Conservation (phyloP, 805 yeast genomes). For the Sugiyamaella boreocaroliniensis region DNA sequence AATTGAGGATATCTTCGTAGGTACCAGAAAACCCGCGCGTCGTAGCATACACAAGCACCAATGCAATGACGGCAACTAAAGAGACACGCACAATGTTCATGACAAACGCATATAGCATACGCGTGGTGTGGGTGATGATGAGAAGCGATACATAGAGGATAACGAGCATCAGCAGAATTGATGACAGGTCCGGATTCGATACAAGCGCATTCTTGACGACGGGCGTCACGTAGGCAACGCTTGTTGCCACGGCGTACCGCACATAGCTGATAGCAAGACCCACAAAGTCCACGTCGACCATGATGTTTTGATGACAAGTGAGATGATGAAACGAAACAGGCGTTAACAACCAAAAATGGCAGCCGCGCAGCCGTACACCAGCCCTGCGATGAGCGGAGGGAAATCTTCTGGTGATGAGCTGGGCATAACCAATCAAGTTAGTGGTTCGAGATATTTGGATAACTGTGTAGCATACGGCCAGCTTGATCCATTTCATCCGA, state of each 20-base stretch:
- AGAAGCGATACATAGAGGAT: conserved; percentile 23
- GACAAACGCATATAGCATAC: conserved; percentile 21
- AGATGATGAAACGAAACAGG: background rate
- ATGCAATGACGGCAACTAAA: conserved; percentile 5
- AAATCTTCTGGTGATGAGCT: too few species aligned
- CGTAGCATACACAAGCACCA: conserved; percentile 9
- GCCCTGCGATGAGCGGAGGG: too few species aligned
- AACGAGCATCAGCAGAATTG: conserved; percentile 18
- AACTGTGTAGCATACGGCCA: too few species aligned
- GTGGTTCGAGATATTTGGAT: too few species aligned
- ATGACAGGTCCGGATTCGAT: conserved; percentile 17
- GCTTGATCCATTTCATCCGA: too few species aligned
- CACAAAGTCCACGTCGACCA: conserved; percentile 1
- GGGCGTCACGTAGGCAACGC: conserved; percentile 3
- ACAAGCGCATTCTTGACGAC: conserved; percentile 7
- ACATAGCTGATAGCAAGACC: background rate
- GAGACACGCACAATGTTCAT: conserved; percentile 16
- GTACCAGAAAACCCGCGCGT: conserved; percentile 9
- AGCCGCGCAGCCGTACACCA: background rate
- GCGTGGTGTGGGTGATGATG: conserved; percentile 19
- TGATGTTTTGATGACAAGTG: background rate
- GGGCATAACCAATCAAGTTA: too few species aligned
- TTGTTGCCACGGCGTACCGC: background rate
- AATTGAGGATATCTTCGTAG: background rate
- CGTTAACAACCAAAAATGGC: background rate